Conservation (phyloP, 2,329 filamentous ascomycete species). For the Cladophialophora chaetospira region DNA sequence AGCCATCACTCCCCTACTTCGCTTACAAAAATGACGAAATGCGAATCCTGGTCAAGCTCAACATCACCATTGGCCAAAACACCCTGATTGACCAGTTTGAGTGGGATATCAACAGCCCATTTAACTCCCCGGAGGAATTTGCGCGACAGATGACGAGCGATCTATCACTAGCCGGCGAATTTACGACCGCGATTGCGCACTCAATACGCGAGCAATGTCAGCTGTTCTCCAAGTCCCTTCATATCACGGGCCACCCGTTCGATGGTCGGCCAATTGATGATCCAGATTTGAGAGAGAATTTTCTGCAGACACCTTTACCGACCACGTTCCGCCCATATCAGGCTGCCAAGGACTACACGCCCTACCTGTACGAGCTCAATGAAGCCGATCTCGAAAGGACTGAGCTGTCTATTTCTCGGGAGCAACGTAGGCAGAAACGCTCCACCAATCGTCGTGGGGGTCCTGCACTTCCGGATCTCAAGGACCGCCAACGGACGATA, state of each 20-base stretch:
- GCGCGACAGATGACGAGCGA: constrained; percentile 86
- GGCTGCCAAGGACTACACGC: constrained; percentile 89
- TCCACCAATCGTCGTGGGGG: constrained; percentile 93
- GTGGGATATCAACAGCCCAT: constrained; percentile 96
- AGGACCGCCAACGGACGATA: constrained; percentile 90
- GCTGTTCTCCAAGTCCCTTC: constrained; percentile 89
- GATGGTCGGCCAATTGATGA: constrained; percentile 93
- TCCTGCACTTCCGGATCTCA: constrained; percentile 90
- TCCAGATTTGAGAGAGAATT: constrained; percentile 79
- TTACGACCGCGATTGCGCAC: constrained; percentile 95
- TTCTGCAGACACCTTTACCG: constrained; percentile 80
- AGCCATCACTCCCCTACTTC: constrained; percentile 84
- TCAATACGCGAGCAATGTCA: constrained; percentile 96
- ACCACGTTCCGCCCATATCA: constrained; percentile 87
- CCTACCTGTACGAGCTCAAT: constrained; percentile 90
- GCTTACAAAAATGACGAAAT: constrained; percentile 99
- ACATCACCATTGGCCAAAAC: constrained; percentile 94
- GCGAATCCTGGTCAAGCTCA: constrained; percentile 92
- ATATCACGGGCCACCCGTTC: constrained; percentile 90
- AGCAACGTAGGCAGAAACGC: constrained; percentile 91
- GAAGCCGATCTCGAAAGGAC: constrained; percentile 87
- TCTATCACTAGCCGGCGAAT: constrained; percentile 88
- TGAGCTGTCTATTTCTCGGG: constrained; percentile 88
- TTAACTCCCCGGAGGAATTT: constrained; percentile 94
- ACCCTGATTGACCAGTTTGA: constrained; percentile 97